Evolutionary conservation across 2,329 filamentous ascomycete species (phyloP).

Genomic region (Fusarium neocosmosporiellum): DNA sequence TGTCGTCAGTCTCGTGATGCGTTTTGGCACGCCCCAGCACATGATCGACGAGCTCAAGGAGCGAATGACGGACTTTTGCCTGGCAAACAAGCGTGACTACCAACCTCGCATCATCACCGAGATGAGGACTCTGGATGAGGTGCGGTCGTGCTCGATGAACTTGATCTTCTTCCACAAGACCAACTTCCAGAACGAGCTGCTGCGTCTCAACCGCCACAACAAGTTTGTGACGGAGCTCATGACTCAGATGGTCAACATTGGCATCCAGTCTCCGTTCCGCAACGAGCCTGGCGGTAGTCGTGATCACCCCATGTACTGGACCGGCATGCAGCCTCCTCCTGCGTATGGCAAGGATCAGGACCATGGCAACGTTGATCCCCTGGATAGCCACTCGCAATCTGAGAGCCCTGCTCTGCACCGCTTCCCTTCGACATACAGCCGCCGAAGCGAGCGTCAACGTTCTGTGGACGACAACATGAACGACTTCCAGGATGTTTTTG

Average conservation of each 20-base stretch:
- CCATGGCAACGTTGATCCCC: conserved; percentile 16
- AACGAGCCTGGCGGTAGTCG: conserved; percentile 74
- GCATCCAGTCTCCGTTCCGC: conserved; percentile 80
- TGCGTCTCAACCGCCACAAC: conserved; percentile 90
- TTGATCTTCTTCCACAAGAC: conserved; percentile 98
- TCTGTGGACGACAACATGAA: conserved; percentile 49
- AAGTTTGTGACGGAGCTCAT: conserved; percentile 95
- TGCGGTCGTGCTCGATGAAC: conserved; percentile 88
- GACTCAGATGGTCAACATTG: conserved; percentile 83
- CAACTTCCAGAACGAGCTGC: conserved; percentile 94
- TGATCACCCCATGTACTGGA: conserved; percentile 72
- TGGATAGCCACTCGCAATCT: conserved; percentile 19
- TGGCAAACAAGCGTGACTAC: conserved; percentile 88
- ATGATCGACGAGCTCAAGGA: conserved; percentile 86
- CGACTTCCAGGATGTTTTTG: conserved; percentile 60
- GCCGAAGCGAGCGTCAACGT: conserved; percentile 31
- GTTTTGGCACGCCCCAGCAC: conserved; percentile 86
- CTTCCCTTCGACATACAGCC: conserved; percentile 25
- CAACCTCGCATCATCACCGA: conserved; percentile 89
- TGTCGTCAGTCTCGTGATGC: conserved; percentile 84
- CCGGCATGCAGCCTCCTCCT: conserved; percentile 50
- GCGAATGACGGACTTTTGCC: conserved; percentile 85
- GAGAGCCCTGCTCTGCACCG: conserved; percentile 27
- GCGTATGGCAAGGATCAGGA: conserved; percentile 47
- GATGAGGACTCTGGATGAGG: conserved; percentile 81